phyloP scores from a whole-genome alignment of 805 yeast genomes.

The Peterozyma toletana region DNA sequence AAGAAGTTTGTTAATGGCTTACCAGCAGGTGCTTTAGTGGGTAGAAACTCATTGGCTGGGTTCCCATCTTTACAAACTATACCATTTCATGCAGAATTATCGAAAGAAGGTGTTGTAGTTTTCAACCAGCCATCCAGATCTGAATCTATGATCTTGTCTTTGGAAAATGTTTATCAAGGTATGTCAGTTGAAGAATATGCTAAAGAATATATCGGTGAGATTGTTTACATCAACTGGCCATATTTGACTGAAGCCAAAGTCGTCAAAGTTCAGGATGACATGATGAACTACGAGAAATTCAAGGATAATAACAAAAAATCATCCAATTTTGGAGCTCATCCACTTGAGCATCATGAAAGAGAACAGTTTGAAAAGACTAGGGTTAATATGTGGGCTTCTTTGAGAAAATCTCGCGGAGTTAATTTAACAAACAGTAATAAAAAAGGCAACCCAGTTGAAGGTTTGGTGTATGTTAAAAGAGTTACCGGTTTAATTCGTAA shows the following conservation, averaged over 20 bases:
- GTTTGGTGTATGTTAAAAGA: conserved; percentile 62
- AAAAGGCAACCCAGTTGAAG: conserved; percentile 28
- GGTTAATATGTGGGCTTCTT: conserved; percentile 30
- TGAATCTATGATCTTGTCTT: conserved; percentile 66
- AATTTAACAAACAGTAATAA: conserved; percentile 28
- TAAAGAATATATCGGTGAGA: conserved; percentile 48
- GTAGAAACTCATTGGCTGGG: conserved; percentile 74
- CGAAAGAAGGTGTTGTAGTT: conserved; percentile 58
- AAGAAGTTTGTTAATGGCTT: conserved; percentile 45
- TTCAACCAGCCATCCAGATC: conserved; percentile 83
- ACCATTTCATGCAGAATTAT: conserved; percentile 48
- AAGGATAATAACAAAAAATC: conserved; percentile 18
- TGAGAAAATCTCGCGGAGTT: conserved; percentile 55
- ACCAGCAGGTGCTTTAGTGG: conserved; percentile 57
- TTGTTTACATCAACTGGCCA: conserved; percentile 87
- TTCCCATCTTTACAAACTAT: conserved; percentile 80
- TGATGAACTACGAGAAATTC: conserved; percentile 35
- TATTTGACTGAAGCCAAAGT: conserved; percentile 75
- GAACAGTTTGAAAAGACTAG: conserved; percentile 36
- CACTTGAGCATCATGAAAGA: conserved; percentile 38
- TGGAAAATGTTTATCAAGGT: conserved; percentile 50
- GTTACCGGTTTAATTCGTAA: conserved; percentile 74
- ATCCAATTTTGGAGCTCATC: conserved; percentile 22
- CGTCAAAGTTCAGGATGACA: conserved; percentile 50
- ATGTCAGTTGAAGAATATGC: conserved; percentile 59